phyloP scores from a whole-genome alignment of 176 grass and related monocot species.

The Secale cereale region DNA sequence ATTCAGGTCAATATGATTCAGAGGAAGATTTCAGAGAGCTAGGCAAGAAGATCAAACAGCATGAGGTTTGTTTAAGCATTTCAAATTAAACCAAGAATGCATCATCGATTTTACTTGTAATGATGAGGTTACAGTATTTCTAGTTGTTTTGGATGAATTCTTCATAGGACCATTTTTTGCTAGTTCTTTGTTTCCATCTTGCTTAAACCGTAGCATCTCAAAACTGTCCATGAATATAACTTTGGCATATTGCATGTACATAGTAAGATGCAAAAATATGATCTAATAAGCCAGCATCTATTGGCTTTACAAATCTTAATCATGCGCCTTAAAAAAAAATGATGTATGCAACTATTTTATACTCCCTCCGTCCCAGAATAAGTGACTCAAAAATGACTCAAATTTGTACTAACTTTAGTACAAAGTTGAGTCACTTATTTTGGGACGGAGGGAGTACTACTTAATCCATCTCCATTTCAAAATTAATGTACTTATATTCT shows the following conservation, averaged over 20 bases:
- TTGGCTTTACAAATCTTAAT: background rate
- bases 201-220: background rate
- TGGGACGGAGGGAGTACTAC: too few relatives aligned
- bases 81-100: background rate
- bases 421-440: too few relatives aligned
- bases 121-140: background rate
- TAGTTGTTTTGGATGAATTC: background rate
- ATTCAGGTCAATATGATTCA: slow-evolving; percentile 94
- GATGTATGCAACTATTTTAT: background rate
- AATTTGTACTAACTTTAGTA: too few relatives aligned
- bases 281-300: background rate
- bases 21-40: slow-evolving; percentile 75
- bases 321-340: too few relatives aligned
- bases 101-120: background rate
- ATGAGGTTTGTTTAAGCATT: slow-evolving; percentile 63
- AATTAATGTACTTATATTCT: background rate
- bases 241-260: background rate
- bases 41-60: slow-evolving; percentile 75
- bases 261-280: background rate
- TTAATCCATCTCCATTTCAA: slow-evolving; percentile 5
- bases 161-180: background rate
- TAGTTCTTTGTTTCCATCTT: background rate
- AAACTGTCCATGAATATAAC: background rate
- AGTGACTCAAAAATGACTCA: too few relatives aligned
- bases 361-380: too few relatives aligned